These are phyloP conservation scores for Aspergillus sojae DNA, from an alignment of 2,329 filamentous ascomycete species.

Conservation along the genomic window DNA sequence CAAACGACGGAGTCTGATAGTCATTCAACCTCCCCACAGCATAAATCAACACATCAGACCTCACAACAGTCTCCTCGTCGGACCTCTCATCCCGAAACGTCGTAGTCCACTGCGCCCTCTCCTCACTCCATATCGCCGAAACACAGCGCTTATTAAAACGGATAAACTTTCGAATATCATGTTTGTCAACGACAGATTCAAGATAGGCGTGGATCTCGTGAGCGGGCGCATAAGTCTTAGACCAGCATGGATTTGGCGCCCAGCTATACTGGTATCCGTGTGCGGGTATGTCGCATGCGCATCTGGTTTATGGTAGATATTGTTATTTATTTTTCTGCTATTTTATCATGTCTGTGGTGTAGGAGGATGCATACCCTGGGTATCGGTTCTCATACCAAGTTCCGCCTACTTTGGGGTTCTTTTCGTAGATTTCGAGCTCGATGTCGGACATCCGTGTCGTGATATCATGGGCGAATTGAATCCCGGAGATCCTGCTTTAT, in stretches of 20 bases:
- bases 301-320: background rate
- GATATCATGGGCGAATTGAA: background rate
- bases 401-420: conserved; percentile 3
- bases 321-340: background rate
- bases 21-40: conserved; percentile 8
- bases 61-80: background rate
- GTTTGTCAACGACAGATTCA: background rate
- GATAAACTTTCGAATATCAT: conserved; percentile 8
- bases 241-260: conserved; percentile 11
- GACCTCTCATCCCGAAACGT: conserved; percentile 1
- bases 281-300: conserved; percentile 12
- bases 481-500: background rate
- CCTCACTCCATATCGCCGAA: conserved; percentile 1
- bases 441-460: background rate
- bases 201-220: conserved; percentile 13
- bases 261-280: conserved; percentile 14
- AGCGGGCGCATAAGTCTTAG: background rate
- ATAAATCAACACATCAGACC: conserved; percentile 11
- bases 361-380: background rate
- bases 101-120: background rate
- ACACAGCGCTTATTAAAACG: conserved; percentile 5
- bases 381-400: conserved; percentile 5
- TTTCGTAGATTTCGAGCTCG: background rate
- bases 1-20: conserved; percentile 35
- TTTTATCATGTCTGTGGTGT: background rate